Evolutionary conservation across 116 monocot species (phyloP).

Genomic region (Dioscorea cayenensis): DNA sequence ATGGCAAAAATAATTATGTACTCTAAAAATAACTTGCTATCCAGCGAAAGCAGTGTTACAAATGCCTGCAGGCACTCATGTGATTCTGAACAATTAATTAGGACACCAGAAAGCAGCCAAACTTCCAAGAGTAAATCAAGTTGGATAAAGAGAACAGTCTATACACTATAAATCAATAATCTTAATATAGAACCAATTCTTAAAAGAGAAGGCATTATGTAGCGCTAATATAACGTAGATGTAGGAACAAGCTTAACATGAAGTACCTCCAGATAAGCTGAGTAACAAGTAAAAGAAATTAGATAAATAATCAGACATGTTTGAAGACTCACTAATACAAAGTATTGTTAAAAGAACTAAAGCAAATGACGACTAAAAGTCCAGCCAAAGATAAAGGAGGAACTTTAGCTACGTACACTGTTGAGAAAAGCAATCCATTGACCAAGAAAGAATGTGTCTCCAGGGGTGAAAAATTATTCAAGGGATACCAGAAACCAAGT

Average conservation of each 20-base stretch:
- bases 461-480: constrained; percentile 1
- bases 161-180: too few relatives aligned
- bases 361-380: constrained; percentile 69
- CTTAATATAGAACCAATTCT: too few relatives aligned
- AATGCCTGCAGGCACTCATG: too few relatives aligned
- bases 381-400: constrained; percentile 57
- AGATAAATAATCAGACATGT: constrained; percentile 7
- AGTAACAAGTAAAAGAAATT: background rate
- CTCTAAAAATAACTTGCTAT: too few relatives aligned
- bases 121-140: too few relatives aligned
- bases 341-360: constrained; percentile 81
- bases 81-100: too few relatives aligned
- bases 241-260: constrained; percentile 59
- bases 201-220: background rate
- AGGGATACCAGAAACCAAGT: background rate
- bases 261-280: constrained; percentile 58
- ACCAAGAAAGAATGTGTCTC: constrained; percentile 80
- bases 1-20: too few relatives aligned
- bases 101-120: too few relatives aligned
- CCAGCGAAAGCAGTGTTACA: too few relatives aligned
- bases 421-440: constrained; percentile 62
- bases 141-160: too few relatives aligned
- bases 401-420: constrained; percentile 33
- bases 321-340: constrained; percentile 90
- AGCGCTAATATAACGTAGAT: constrained; percentile 39